phyloP scores from a whole-genome alignment of 2,329 filamentous ascomycete genomes.

The Epichloe festucae region DNA sequence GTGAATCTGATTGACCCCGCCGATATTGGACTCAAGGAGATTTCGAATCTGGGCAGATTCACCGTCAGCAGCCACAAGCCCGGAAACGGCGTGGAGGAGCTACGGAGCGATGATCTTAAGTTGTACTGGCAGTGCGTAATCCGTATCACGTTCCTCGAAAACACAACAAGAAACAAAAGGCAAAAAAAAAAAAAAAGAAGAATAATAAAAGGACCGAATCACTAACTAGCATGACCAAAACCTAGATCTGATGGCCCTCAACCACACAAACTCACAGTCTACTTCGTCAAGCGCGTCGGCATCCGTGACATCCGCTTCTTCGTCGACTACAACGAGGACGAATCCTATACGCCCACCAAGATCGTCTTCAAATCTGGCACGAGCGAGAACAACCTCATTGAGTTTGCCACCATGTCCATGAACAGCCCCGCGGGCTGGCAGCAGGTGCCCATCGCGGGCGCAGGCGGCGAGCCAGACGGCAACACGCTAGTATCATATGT shows the following conservation, averaged over 20 bases:
- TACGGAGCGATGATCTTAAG: conserved; percentile 58
- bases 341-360: conserved; percentile 91
- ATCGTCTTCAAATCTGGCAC: conserved; percentile 84
- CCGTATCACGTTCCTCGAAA: too few species aligned
- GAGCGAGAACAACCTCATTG: conserved; percentile 79
- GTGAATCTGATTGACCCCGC: conserved; percentile 38
- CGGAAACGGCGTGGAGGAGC: conserved; percentile 63
- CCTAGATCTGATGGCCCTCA: conserved; percentile 70
- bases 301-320: conserved; percentile 71
- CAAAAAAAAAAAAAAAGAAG: background rate
- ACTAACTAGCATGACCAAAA: background rate
- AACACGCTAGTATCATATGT: conserved; percentile 78
- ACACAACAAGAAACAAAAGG: background rate
- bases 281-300: conserved; percentile 72
- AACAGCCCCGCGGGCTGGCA: conserved; percentile 80
- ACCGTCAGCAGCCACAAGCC: conserved; percentile 74
- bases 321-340: conserved; percentile 84
- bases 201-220: background rate
- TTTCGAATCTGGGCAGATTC: conserved; percentile 72
- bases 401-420: conserved; percentile 71
- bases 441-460: conserved; percentile 52
- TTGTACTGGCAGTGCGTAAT: conserved; percentile 63
- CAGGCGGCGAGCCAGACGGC: conserved; percentile 47
- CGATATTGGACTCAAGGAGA: conserved; percentile 57
- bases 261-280: conserved; percentile 69